Conservation (phyloP, 202 grass and related monocot genomes). For the Panicum virgatum region DNA sequence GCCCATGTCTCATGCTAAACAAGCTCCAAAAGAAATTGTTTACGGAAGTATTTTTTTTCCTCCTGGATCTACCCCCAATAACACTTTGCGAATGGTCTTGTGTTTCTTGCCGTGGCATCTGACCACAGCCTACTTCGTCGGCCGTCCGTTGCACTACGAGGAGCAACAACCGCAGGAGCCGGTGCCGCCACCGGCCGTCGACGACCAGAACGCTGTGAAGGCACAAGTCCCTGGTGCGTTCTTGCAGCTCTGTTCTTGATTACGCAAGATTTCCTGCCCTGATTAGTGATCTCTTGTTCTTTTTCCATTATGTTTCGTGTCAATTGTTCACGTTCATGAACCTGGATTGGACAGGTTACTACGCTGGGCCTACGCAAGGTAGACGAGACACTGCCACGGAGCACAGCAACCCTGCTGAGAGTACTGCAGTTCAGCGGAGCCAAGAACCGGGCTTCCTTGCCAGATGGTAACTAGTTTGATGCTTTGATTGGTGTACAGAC, state of each 20-base stretch:
- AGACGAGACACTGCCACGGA: not conserved
- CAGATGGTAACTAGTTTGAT: not conserved
- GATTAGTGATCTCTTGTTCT: not conserved
- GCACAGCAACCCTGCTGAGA: not conserved
- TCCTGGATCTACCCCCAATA: not conserved
- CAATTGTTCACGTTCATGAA: not conserved
- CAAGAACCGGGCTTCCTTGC: not conserved
- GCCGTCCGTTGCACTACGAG: not conserved
- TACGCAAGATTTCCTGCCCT: not conserved
- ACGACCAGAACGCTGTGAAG: not conserved
- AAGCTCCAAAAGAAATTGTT: not conserved
- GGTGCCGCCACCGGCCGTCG: not conserved
- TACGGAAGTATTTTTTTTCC: not conserved
- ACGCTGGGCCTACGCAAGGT: not conserved
- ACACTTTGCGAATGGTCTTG: no score
- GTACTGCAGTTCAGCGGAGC: not conserved
- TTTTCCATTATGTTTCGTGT: not conserved
- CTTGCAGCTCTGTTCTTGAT: not conserved
- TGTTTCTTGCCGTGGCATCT: not conserved
- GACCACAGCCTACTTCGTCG: not conserved
- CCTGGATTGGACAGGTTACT: not conserved
- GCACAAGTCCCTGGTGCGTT: not conserved
- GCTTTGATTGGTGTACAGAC: not conserved
- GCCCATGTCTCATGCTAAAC: not conserved
- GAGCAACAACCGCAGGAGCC: not conserved